Evolutionary conservation across 331 rosid species (phyloP).

Genomic region (Pyracantha coccinea): DNA sequence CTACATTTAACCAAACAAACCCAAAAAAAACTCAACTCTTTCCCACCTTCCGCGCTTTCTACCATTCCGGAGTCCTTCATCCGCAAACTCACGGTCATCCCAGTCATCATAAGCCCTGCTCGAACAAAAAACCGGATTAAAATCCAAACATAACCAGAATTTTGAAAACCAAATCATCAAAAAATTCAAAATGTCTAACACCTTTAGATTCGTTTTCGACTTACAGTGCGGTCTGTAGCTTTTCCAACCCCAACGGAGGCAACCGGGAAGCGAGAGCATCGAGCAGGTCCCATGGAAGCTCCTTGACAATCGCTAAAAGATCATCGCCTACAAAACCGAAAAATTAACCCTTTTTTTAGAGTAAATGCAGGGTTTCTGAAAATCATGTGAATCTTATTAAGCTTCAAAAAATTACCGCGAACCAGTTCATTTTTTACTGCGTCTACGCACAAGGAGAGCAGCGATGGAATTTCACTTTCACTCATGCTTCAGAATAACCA

Average conservation of each 20-base stretch:
- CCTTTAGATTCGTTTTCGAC: not conserved
- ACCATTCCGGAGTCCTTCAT: conserved; percentile 29
- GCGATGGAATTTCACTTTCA: conserved; percentile 35
- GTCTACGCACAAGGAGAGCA: conserved; percentile 46
- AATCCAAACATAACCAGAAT: not conserved
- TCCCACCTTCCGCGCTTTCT: conserved; percentile 67
- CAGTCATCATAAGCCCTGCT: conserved; percentile 47
- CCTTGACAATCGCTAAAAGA: conserved; percentile 23
- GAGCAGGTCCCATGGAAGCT: conserved; percentile 45
- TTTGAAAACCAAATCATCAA: not conserved
- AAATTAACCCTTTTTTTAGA: not conserved
- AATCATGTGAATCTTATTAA: not conserved
- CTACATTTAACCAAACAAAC: conserved; percentile 6
- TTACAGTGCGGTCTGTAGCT: conserved; percentile 41
- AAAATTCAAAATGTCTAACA: not conserved
- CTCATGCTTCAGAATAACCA: not conserved
- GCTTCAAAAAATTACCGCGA: conserved; percentile 25
- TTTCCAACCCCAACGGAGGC: conserved; percentile 49
- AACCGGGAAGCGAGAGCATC: conserved; percentile 32
- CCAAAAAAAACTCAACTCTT: conserved; percentile 5
- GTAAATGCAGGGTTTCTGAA: not conserved
- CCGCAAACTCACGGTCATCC: conserved; percentile 20
- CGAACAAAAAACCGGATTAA: conserved; percentile 1
- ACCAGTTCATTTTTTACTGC: conserved; percentile 29
- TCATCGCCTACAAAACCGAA: conserved; percentile 36